Percentiles rank a stretch among this genome's conserved stretches.
These are phyloP conservation scores for Elsinoe ampelina DNA, from an alignment of 2,329 filamentous ascomycete species.

Conservation along the genomic window DNA sequence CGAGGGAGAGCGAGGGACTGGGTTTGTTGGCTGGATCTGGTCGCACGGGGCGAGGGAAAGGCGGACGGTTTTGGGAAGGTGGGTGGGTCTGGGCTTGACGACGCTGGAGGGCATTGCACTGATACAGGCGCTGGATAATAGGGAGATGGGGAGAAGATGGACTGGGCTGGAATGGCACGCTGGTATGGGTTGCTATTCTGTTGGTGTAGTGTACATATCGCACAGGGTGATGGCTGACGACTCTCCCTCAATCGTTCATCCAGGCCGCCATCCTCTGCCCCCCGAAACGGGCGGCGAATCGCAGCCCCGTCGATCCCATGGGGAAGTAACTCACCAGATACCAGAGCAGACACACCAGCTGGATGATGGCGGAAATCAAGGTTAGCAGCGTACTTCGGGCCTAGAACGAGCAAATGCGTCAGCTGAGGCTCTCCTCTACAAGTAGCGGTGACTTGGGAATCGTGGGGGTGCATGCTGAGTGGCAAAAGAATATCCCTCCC, in stretches of 20 bases:
- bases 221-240: too few species aligned
- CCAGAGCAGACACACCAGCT: constrained; percentile 77
- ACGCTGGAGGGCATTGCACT: too few species aligned
- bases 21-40: too few species aligned
- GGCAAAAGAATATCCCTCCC: background rate
- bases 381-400: constrained; percentile 78
- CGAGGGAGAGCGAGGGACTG: too few species aligned
- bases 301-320: constrained; percentile 83
- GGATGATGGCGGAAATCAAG: constrained; percentile 70
- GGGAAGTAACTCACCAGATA: constrained; percentile 97
- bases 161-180: too few species aligned
- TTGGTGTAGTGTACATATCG: too few species aligned
- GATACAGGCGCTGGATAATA: too few species aligned
- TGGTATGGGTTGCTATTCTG: too few species aligned
- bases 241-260: constrained; percentile 58
- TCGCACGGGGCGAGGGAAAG: too few species aligned
- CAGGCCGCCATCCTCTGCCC: constrained; percentile 75
- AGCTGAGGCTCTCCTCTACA: background rate
- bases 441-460: constrained; percentile 24
- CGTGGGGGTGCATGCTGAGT: constrained; percentile 13
- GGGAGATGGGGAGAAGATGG: too few species aligned
- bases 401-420: constrained; percentile 36
- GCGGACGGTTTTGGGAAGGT: too few species aligned
- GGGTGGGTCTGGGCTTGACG: too few species aligned
- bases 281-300: constrained; percentile 78